Evolutionary conservation across 371 early-diverging fungal species (phyloP).

Genomic region (Lichtheimia hyalospora): DNA sequence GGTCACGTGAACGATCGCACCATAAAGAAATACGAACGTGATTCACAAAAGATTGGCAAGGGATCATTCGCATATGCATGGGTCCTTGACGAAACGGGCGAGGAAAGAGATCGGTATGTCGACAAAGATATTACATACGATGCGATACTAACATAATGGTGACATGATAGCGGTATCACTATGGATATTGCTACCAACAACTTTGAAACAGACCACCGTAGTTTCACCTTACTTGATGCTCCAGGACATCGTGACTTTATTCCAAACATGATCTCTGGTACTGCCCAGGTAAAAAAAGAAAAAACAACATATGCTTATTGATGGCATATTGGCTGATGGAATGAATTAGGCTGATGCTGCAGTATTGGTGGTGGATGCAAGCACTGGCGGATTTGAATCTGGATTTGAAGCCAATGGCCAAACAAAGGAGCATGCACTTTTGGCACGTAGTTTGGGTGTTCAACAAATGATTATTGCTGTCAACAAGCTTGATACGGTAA

Average conservation of each 20-base stretch:
- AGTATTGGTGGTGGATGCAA: slow-evolving; percentile 92
- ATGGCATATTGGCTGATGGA: not conserved
- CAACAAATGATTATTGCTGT: slow-evolving; percentile 87
- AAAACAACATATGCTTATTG: not conserved
- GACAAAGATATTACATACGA: not conserved
- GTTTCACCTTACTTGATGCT: slow-evolving; percentile 91
- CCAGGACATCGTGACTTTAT: slow-evolving; percentile 99
- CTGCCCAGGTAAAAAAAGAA: slow-evolving; percentile 65
- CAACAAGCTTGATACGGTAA: slow-evolving; percentile 87
- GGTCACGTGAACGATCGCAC: slow-evolving; percentile 90
- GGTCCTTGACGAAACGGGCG: slow-evolving; percentile 94
- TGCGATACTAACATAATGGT: no score
- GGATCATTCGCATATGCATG: slow-evolving; percentile 94
- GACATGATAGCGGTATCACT: slow-evolving; percentile 86
- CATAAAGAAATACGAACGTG: slow-evolving; percentile 90
- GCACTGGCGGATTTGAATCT: slow-evolving; percentile 94
- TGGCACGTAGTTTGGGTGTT: slow-evolving; percentile 89
- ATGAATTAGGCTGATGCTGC: slow-evolving; percentile 83
- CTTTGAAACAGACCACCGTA: slow-evolving; percentile 82
- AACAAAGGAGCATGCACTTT: slow-evolving; percentile 94
- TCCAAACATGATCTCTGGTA: slow-evolving; percentile 99
- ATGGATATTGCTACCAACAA: slow-evolving; percentile 93
- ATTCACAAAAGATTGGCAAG: slow-evolving; percentile 92
- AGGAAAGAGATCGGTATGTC: slow-evolving; percentile 78
- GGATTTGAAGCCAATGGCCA: slow-evolving; percentile 98